phyloP scores from a whole-genome alignment of 2,329 filamentous ascomycete genomes.

The Fusarium beomiforme region DNA sequence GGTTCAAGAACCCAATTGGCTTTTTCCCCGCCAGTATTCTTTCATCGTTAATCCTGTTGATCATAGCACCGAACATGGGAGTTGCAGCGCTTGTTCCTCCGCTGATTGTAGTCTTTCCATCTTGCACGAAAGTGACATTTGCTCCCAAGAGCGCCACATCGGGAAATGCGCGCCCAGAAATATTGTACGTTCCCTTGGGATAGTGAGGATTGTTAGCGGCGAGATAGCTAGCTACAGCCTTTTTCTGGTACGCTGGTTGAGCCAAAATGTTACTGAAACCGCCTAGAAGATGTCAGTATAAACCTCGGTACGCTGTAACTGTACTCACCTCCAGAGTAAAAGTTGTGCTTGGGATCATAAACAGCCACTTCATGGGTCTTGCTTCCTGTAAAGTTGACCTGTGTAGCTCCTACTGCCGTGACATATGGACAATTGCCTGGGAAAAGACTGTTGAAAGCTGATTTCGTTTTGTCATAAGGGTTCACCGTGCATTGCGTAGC shows the following conservation, averaged over 20 bases:
- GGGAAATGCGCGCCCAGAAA: not conserved
- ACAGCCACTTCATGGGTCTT: not conserved
- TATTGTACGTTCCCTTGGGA: constrained; percentile 3
- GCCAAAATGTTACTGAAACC: not conserved
- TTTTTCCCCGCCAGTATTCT: not conserved
- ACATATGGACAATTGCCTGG: not conserved
- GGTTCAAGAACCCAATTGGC: not conserved
- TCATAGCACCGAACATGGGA: not conserved
- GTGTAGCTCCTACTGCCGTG: not conserved
- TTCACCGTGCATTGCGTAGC: not conserved
- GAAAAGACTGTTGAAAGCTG: not conserved
- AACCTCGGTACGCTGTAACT: fast-evolving
- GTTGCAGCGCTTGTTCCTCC: not conserved
- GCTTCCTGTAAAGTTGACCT: not conserved
- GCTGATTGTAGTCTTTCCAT: not conserved
- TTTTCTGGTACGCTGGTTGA: not conserved
- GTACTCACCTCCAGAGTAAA: not conserved
- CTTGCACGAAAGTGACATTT: not conserved
- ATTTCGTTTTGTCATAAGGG: not conserved
- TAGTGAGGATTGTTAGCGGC: not conserved
- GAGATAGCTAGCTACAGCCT: not conserved
- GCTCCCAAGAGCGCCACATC: not conserved
- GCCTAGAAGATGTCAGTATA: not conserved
- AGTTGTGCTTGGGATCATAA: constrained; percentile 1
- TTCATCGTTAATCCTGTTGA: not conserved